phyloP scores from a whole-genome alignment of 2,329 filamentous ascomycete species.

The Coniochaeta sp. region DNA sequence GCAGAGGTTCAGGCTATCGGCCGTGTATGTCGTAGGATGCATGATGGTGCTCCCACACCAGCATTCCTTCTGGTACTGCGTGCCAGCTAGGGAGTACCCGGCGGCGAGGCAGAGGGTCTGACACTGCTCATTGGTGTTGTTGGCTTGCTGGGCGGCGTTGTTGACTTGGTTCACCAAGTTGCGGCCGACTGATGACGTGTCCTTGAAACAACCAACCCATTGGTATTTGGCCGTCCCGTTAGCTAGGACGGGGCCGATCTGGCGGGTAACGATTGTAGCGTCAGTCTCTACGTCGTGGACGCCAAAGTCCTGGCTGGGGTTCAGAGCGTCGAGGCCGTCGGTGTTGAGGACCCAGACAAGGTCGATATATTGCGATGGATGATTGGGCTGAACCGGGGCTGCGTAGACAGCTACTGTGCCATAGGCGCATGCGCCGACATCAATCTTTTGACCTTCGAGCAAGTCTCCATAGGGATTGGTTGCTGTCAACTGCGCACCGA shows the following conservation, averaged over 20 bases:
- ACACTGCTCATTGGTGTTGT: conserved; percentile 26
- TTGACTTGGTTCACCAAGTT: conserved; percentile 21
- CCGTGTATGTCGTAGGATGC: conserved; percentile 15
- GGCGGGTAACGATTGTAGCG: conserved; percentile 22
- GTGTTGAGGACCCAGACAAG: conserved; percentile 31
- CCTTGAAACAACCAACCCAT: conserved; percentile 31
- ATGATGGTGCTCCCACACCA: conserved; percentile 20
- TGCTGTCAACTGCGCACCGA: conserved; percentile 21
- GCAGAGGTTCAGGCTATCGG: conserved; percentile 17
- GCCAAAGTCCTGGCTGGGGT: conserved; percentile 20
- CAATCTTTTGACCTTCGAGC: conserved; percentile 24
- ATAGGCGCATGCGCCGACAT: conserved; percentile 18
- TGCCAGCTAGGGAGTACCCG: conserved; percentile 24
- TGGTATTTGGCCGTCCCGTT: conserved; percentile 21
- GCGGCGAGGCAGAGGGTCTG: conserved; percentile 18
- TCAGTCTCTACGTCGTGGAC: conserved; percentile 24
- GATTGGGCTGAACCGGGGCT: conserved; percentile 19
- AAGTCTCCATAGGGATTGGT: conserved; percentile 22
- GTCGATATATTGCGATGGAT: conserved; percentile 17
- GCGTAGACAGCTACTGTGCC: conserved; percentile 23
- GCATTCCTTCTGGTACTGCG: conserved; percentile 22
- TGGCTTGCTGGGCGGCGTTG: conserved; percentile 11
- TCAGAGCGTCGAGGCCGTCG: conserved; percentile 24
- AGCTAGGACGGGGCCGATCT: conserved; percentile 26
- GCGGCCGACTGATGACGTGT: conserved; percentile 20